Evolutionary conservation across 1,284 basidiomycete species (phyloP), one percentile per base, ranked within the genome.

Genomic region (Mycena sp.): DNA sequence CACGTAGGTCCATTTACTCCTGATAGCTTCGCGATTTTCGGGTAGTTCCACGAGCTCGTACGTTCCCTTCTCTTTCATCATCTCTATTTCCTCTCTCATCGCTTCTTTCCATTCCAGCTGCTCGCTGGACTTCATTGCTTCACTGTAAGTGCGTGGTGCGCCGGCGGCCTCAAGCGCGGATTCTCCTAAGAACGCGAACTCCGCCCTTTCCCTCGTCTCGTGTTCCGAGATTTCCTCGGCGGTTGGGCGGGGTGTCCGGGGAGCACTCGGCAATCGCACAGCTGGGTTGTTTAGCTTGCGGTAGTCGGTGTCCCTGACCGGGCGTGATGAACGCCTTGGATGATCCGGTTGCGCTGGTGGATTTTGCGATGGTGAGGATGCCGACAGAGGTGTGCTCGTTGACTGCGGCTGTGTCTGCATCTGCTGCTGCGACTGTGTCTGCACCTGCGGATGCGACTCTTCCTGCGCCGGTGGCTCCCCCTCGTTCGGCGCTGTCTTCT

Each of bases 51-150:
- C 68, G 7, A 71, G 55, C 11, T 44, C n/a, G 59, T 64, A 78
- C 1, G 71, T 73, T 4, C 70, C 69, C 35, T 72, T 69, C 32
- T 67, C 55, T n/a, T 69, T 32, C 7, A 75, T 58, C 29, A 71
- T 69, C 1, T 51, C 64, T 10, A 77, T 69, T 46, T 80, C 78
- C 1, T 40, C 63, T 1, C 73, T 63, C 62, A 78, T 77, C 0
- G 78, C 79, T 2, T 60, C 61, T 32, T 67, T 63, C 79, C 78
- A 80, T 12, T 75, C 43, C 23, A 35, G 6, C 6, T 49, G 25
- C 40, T 55, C 50, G 32, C 38, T 28, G 23, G 54, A 62, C 30
- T 50, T 45, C 0, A 41, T 17, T 26, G 53, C 60, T 23, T 57
- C 60, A n/a, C n/a, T n/a, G n/a, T n/a, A n/a, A n/a, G n/a, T 54